Conservation (phyloP, 2,329 filamentous ascomycete species). For the Venturia aucupariae region DNA sequence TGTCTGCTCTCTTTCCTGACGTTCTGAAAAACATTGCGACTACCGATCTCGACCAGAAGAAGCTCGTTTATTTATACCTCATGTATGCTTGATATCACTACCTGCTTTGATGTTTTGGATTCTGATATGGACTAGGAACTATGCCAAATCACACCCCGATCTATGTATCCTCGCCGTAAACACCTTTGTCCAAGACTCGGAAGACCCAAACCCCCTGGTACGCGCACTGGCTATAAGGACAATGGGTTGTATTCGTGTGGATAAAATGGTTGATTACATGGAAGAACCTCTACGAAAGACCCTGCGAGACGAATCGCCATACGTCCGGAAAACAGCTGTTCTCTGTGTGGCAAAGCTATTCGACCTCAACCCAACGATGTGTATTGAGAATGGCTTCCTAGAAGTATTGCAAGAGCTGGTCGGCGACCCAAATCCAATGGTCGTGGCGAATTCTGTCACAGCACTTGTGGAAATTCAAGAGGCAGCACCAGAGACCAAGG, state of each 20-base stretch:
- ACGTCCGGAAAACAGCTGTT: constrained; percentile 94
- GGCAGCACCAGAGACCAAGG: constrained; percentile 80
- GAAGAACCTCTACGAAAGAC: constrained; percentile 96
- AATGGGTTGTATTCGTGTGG: constrained; percentile 96
- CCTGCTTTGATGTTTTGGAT: not conserved
- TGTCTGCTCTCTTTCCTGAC: constrained; percentile 92
- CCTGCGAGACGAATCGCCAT: constrained; percentile 90
- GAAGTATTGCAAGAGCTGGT: constrained; percentile 93
- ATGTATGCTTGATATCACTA: constrained; percentile 52
- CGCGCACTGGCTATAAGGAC: constrained; percentile 91
- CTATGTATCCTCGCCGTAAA: constrained; percentile 98
- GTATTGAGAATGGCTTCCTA: constrained; percentile 92
- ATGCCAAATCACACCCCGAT: constrained; percentile 97
- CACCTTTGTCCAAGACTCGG: constrained; percentile 97
- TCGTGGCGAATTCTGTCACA: constrained; percentile 94
- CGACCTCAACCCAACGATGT: constrained; percentile 85
- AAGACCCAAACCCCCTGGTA: constrained; percentile 95
- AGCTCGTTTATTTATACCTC: constrained; percentile 94
- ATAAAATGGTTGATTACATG: constrained; percentile 99
- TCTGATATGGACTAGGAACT: constrained; percentile 61
- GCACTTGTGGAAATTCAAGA: constrained; percentile 88
- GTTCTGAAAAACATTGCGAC: constrained; percentile 99
- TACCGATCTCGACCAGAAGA: constrained; percentile 91
- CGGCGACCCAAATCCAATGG: constrained; percentile 96
- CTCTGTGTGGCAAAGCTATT: constrained; percentile 98